Percentiles rank a stretch among this genome's conserved stretches.
Conservation (phyloP, 495 filamentous ascomycete species). For the Podospora comata region DNA sequence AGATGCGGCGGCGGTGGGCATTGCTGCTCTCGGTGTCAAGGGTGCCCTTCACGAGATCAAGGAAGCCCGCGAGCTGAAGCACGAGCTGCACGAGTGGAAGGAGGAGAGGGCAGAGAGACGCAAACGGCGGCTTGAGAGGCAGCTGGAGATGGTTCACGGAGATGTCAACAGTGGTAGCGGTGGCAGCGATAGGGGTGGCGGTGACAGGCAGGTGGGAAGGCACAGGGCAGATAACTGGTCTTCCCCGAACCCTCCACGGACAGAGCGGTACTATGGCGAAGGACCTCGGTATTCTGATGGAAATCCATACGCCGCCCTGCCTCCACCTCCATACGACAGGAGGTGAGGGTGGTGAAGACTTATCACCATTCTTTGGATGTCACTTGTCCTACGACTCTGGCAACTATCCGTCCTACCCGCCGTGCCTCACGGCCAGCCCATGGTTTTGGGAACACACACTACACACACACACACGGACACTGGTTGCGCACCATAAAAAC, state of each 20-base stretch:
- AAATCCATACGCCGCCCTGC: conserved; percentile 49
- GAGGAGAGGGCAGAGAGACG: conserved; percentile 41
- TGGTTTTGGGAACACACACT: not conserved
- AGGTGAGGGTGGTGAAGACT: conserved; percentile 20
- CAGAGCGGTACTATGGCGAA: conserved; percentile 36
- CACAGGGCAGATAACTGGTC: conserved; percentile 41
- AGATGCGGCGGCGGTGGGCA: conserved; percentile 74
- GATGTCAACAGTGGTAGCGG: conserved; percentile 1
- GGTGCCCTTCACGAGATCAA: conserved; percentile 67
- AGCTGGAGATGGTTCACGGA: conserved; percentile 14
- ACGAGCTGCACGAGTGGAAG: conserved; percentile 44
- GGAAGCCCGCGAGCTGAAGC: conserved; percentile 42
- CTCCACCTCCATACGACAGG: conserved; percentile 42
- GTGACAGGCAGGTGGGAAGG: conserved; percentile 30
- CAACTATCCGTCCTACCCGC: not conserved
- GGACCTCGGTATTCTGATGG: conserved; percentile 51
- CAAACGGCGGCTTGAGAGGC: conserved; percentile 38
- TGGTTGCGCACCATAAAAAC: not conserved
- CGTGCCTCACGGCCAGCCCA: not conserved
- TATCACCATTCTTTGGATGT: not conserved
- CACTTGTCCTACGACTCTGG: too few species aligned
- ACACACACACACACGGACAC: not conserved
- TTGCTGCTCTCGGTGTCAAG: conserved; percentile 84
- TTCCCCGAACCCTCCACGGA: conserved; percentile 36
- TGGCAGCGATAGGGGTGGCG: conserved; percentile 21